Conservation (phyloP, 192 early-diverging fungal genomes). For the Backusella australiensis region DNA sequence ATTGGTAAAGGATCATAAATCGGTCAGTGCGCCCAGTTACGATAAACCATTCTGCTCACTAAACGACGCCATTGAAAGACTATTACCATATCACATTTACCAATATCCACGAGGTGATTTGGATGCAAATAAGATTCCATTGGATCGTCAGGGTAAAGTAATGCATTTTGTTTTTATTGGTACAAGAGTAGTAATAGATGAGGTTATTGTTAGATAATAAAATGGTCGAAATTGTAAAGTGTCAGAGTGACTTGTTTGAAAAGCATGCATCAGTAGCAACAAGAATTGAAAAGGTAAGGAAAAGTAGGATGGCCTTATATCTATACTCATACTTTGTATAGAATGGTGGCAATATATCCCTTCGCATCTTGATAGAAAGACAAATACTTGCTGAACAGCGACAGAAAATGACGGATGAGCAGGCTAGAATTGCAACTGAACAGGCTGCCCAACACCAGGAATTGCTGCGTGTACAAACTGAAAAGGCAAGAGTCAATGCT, state of each 20-base stretch:
- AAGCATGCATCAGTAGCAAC: conserved; percentile 11
- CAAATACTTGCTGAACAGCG: conserved; percentile 22
- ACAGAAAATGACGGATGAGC: conserved; percentile 30
- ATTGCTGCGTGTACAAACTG: conserved; percentile 19
- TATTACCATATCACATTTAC: conserved; percentile 75
- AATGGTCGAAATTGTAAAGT: conserved; percentile 28
- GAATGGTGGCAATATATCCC: background rate
- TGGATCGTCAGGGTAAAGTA: conserved; percentile 31
- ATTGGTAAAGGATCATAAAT: conserved; percentile 50
- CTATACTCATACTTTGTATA: background rate
- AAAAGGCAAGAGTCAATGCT: conserved; percentile 14
- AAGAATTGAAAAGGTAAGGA: conserved; percentile 9
- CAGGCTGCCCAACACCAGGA: conserved; percentile 28
- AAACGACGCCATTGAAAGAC: conserved; percentile 58
- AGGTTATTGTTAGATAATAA: background rate
- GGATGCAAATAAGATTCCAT: conserved; percentile 32
- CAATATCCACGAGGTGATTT: conserved; percentile 60
- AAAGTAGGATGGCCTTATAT: background rate
- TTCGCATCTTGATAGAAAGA: conserved; percentile 18
- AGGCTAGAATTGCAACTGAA: conserved; percentile 17
- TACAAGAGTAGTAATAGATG: background rate
- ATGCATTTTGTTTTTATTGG: background rate
- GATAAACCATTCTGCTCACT: conserved; percentile 60
- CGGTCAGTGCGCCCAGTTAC: conserved; percentile 42
- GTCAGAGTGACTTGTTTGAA: conserved; percentile 23